Evolutionary conservation across 139 green algal species (phyloP), one percentile per base, ranked within the genome.

Genomic region (Volvox reticuliferus): DNA sequence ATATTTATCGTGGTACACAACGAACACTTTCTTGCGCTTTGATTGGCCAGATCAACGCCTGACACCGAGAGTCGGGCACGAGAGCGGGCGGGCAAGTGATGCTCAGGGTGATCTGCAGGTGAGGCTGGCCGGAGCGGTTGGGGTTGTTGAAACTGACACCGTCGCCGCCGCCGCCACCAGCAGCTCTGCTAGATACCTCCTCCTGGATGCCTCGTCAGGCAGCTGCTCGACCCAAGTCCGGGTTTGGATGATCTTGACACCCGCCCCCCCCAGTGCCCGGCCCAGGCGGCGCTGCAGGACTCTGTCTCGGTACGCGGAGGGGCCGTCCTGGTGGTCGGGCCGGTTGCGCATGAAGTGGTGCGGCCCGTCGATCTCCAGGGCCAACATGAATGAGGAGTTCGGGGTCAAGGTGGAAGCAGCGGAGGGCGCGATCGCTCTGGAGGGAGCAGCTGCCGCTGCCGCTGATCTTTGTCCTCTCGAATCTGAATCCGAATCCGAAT

Each of bases 321-420:
- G 21, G 35, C 61, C 83, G 35, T 88, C 35, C n/a, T 16, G 22
- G 67, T 80, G 67, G 14, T 36, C 12, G 12, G 67, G 83, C 0
- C 65, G 83, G 65, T 88, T 88, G 33, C 83, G 83, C 83, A 88
- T 80, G 22, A 69, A 80, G 83, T 88, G 83, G 62, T 37, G 75
- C 62, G 83, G 83, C 16, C 83, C 83, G 67, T 88, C 83, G 33
- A 88, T 65, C 67, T 88, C 83, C 26, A 88, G 30, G 1, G 83
- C 83, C 22, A 88, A 36, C 2, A 0, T 32, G 83, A 68, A 88
- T 5, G 24, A 55, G 44, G 44, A 9, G 9, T 5, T 55, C 5
- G 44, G 44, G 5, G 44, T 9, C 9, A 9, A 55, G 44, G 44
- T 55, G 18, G 76, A 61, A 12, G 76, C n/a, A n/a, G n/a, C n/a